These are phyloP conservation scores for Sporothrix phasma DNA, from an alignment of 2,329 filamentous ascomycete species.

Conservation along the genomic window DNA sequence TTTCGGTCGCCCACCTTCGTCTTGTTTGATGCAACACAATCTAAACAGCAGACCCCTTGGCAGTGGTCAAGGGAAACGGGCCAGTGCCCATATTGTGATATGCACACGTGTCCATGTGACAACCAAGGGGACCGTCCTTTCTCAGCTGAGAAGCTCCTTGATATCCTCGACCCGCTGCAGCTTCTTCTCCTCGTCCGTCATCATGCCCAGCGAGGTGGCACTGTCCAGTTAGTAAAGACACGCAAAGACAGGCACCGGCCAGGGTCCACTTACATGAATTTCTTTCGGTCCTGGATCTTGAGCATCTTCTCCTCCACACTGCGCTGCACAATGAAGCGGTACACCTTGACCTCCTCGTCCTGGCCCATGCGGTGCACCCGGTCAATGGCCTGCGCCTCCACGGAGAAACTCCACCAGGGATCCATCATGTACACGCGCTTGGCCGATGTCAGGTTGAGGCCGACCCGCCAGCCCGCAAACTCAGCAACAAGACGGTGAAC, in stretches of 20 bases:
- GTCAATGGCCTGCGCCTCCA: conserved; percentile 95
- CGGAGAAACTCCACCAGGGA: conserved; percentile 97
- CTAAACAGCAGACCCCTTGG: not conserved
- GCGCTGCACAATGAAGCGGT: conserved; percentile 76
- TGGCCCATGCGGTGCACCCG: conserved; percentile 97
- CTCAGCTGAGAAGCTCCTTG: conserved; percentile 67
- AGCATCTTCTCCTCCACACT: conserved; percentile 96
- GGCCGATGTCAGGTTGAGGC: conserved; percentile 82
- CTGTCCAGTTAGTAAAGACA: conserved; percentile 33
- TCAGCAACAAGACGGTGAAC: conserved; percentile 70
- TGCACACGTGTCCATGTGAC: not conserved
- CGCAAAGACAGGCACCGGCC: not conserved
- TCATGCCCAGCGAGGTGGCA: conserved; percentile 90
- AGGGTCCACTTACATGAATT: conserved; percentile 66
- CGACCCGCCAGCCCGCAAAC: conserved; percentile 86
- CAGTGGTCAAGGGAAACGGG: not conserved
- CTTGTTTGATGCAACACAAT: not conserved
- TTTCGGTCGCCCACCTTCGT: not conserved
- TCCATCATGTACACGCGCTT: conserved; percentile 98
- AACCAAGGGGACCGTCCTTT: not conserved
- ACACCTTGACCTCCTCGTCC: conserved; percentile 72
- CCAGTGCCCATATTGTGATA: not conserved
- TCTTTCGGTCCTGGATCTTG: conserved; percentile 87
- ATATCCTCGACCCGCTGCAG: conserved; percentile 88
- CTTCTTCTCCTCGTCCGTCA: conserved; percentile 88